Conservation (phyloP, 2,329 filamentous ascomycete species). For the Penicillium sp. region DNA sequence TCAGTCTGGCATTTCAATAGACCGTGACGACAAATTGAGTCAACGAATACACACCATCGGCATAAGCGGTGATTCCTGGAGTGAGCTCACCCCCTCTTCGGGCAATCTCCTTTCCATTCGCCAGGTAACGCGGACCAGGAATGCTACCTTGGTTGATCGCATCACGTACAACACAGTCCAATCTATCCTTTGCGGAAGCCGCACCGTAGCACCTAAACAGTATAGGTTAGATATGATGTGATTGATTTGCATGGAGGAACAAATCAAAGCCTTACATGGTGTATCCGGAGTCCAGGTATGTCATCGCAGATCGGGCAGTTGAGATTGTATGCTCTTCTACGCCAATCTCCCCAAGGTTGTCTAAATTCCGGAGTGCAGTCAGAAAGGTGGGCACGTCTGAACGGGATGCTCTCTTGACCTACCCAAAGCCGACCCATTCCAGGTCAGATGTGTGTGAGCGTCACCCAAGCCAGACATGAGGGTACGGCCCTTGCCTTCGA, state of each 20-base stretch:
- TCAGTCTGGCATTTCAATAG: too few relatives aligned
- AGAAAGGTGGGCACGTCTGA: too few relatives aligned
- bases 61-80: conserved; percentile 11
- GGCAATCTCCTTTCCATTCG: conserved; percentile 5
- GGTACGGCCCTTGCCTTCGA: conserved; percentile 44
- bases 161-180: conserved; percentile 6
- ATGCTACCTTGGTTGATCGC: conserved; percentile 7
- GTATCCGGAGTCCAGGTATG: conserved; percentile 9
- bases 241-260: too few relatives aligned
- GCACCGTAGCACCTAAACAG: conserved; percentile 6
- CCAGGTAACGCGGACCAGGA: conserved; percentile 6
- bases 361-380: too few relatives aligned
- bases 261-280: conserved; percentile 11
- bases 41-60: conserved; percentile 30
- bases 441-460: conserved; percentile 50
- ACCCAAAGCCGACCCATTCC: conserved; percentile 46
- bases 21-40: too few relatives aligned
- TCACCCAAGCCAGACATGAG: conserved; percentile 52
- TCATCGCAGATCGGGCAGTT: conserved; percentile 5
- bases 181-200: conserved; percentile 6
- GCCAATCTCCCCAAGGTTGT: background rate
- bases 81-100: conserved; percentile 4
- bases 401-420: too few relatives aligned
- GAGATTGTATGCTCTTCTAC: conserved; percentile 7
- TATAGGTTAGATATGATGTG: too few relatives aligned